Evolutionary conservation across 768 basidiomycete genomes (phyloP), one percentile per base, ranked within the genome.

Genomic region (Mycena albidolilacea): DNA sequence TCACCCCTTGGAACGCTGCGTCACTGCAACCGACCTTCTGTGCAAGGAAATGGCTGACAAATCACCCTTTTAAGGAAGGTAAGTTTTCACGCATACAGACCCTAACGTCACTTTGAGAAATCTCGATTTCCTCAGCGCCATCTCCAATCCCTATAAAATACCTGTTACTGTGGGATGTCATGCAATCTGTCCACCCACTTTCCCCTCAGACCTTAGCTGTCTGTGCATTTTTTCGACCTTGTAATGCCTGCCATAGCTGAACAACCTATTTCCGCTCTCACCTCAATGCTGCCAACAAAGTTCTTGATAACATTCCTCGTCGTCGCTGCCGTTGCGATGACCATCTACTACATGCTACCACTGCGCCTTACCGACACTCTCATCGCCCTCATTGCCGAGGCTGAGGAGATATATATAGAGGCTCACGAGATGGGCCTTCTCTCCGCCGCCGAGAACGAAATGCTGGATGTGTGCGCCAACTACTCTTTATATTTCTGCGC

Each of bases 201-300:
- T 52, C n/a, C 19, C 50, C 21, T 21, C 50, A 52, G 21, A 21
- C 50, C n/a, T 19, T 19, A 9, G 0, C n/a, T 21, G n/a, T 1
- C 19, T 21, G n/a, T n/a, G 5, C n/a, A 21, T 21, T 8, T 19
- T 19, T 19, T 37, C 57, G 37, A 11, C 30, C 23, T 55, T 35
- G 57, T 38, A 37, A 58, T 58, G 57, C 57, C 57, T 10, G 19
- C 15, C 57, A 58, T 58, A 15, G 35, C 57, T 38, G 57, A 58
- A 2, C 35, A 6, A 17, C 14, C 57, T 7, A 14, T 58, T 37
- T 58, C 14, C 35, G 14, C 30, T 6, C 14, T 21, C 15, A 37
- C 57, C 37, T 58, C 57, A 37, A 17, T 14, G 35, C 37, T 58
- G 30, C 37, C 57, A 17, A 58, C 15, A 37, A 17, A 35, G 19